Conservation (phyloP, 192 early-diverging fungal genomes). For the Allomyces macrogynus region DNA sequence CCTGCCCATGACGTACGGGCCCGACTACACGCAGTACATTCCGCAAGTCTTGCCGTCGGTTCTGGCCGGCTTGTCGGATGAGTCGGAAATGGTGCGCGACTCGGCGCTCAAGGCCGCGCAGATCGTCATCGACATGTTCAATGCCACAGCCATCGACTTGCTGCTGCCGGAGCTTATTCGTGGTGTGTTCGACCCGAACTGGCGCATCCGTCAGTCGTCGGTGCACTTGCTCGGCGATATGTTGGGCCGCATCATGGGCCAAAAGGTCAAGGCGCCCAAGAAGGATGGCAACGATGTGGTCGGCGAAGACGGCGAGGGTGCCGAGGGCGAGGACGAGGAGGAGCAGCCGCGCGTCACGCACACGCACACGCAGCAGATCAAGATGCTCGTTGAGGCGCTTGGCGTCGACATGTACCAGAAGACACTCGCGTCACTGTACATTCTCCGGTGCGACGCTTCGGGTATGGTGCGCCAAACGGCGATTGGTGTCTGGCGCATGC, state of each 20-base stretch:
- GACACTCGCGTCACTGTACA: constrained; percentile 78
- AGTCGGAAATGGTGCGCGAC: constrained; percentile 77
- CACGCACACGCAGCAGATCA: constrained; percentile 1
- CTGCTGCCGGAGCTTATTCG: constrained; percentile 76
- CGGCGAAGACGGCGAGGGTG: constrained; percentile 20
- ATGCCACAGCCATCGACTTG: constrained; percentile 64
- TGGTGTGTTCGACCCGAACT: constrained; percentile 76
- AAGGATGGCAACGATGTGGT: constrained; percentile 39
- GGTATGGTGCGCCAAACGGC: constrained; percentile 72
- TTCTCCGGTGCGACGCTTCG: constrained; percentile 64
- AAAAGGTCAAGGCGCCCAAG: constrained; percentile 30
- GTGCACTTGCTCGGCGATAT: constrained; percentile 90
- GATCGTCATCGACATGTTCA: constrained; percentile 82
- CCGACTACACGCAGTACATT: constrained; percentile 78
- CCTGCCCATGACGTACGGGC: constrained; percentile 84
- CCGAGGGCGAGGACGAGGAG: constrained; percentile 2
- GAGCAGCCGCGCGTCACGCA: constrained; percentile 4
- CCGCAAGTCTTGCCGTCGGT: constrained; percentile 71
- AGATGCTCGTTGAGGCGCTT: constrained; percentile 44
- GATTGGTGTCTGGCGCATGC: constrained; percentile 81
- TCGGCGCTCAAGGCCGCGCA: constrained; percentile 80
- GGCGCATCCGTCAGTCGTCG: constrained; percentile 89
- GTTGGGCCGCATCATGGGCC: constrained; percentile 75
- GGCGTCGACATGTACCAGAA: constrained; percentile 66
- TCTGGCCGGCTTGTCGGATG: constrained; percentile 81